A percentile compares a stretch with the other conserved stretches of the same genome.
Evolutionary conservation across 2,329 filamentous ascomycete genomes (phyloP).

Genomic region (Clarireedia monteithiana): DNA sequence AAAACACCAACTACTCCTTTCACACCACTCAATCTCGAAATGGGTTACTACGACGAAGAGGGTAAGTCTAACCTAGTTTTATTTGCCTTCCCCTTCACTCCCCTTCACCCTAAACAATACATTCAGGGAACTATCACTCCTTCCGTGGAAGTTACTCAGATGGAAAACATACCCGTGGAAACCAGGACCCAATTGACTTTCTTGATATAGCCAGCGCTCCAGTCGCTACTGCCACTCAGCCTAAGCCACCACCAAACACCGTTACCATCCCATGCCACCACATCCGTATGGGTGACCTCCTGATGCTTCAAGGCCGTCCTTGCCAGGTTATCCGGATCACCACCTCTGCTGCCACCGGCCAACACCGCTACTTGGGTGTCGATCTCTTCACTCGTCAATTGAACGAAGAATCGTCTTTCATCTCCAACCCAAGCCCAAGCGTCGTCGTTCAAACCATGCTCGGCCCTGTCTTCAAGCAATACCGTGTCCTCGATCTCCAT

Average conservation of each 20-base stretch:
- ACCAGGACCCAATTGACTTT: constrained; percentile 10
- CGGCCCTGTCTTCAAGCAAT: constrained; percentile 99
- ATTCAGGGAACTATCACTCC: constrained; percentile 60
- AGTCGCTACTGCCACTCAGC: constrained; percentile 14
- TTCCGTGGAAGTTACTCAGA: constrained; percentile 49
- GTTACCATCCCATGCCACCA: constrained; percentile 99
- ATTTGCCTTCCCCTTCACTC: constrained; percentile 8
- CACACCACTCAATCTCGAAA: constrained; percentile 38
- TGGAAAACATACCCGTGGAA: background rate
- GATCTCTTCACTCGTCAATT: constrained; percentile 99
- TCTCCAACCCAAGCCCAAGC: constrained; percentile 92
- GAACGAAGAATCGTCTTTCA: constrained; percentile 96
- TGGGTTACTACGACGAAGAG: constrained; percentile 77
- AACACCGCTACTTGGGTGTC: constrained; percentile 99
- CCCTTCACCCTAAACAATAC: constrained; percentile 20
- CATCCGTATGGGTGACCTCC: constrained; percentile 96
- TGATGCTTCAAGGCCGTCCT: constrained; percentile 97
- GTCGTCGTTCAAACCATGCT: constrained; percentile 99
- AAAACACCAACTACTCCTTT: constrained; percentile 3
- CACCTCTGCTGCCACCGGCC: constrained; percentile 92
- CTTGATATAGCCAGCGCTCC: constrained; percentile 9
- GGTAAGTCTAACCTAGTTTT: constrained; percentile 23
- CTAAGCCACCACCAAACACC: constrained; percentile 55
- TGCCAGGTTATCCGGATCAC: constrained; percentile 99
- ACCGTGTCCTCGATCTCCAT: constrained; percentile 96